Conservation (phyloP, 805 yeast species). For the Candida nanaspora region DNA sequence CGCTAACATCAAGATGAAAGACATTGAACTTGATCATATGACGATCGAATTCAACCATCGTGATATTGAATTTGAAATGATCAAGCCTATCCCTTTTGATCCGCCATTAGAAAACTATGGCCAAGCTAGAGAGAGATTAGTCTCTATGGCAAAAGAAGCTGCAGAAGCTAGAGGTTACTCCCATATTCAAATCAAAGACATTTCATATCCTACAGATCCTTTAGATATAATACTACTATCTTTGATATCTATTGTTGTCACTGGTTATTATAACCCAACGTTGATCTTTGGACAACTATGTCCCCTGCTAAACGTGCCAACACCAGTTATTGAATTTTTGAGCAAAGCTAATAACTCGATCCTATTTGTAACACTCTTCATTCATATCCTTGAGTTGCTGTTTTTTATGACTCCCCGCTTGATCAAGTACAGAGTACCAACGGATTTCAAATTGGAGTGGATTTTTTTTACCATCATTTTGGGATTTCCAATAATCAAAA, state of each 20-base stretch:
- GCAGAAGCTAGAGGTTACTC: slow-evolving; percentile 59
- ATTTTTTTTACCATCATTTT: slow-evolving; percentile 45
- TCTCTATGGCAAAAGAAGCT: slow-evolving; percentile 68
- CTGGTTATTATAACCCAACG: slow-evolving; percentile 1
- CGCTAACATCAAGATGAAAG: slow-evolving; percentile 35
- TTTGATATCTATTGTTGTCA: slow-evolving; percentile 12
- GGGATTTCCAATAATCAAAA: slow-evolving; percentile 46
- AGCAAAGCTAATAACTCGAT: slow-evolving; percentile 4
- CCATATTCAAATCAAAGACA: slow-evolving; percentile 42
- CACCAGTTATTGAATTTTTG: slow-evolving; percentile 4
- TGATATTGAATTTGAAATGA: slow-evolving; percentile 30
- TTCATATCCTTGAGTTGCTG: slow-evolving; percentile 49
- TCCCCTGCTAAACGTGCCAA: slow-evolving; percentile 5
- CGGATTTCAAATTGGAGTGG: slow-evolving; percentile 43
- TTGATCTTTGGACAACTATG: slow-evolving; percentile 3
- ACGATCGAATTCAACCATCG: slow-evolving; percentile 35
- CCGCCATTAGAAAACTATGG: slow-evolving; percentile 37
- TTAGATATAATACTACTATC: slow-evolving; percentile 24
- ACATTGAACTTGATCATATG: slow-evolving; percentile 37
- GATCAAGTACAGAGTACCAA: slow-evolving; percentile 55
- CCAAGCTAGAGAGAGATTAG: slow-evolving; percentile 49
- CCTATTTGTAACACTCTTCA: slow-evolving; percentile 20
- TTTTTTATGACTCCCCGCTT: slow-evolving; percentile 42
- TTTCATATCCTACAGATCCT: slow-evolving; percentile 29
- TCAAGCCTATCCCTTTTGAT: slow-evolving; percentile 35